Evolutionary conservation across 305 asterid species (phyloP), one percentile per base, ranked within the genome.

Genomic region (Fraxinus xanthoxyloides): DNA sequence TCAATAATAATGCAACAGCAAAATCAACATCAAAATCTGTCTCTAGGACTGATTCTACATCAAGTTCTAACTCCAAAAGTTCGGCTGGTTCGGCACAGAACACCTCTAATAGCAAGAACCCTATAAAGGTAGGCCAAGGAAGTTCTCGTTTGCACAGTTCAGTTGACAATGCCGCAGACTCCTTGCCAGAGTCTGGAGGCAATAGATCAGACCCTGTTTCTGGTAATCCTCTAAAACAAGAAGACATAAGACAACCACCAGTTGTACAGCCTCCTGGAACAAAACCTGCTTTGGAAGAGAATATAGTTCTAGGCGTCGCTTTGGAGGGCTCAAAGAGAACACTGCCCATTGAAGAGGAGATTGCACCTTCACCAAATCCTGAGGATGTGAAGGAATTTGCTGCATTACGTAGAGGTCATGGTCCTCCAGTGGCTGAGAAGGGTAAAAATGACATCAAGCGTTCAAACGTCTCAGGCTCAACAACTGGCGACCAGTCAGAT

Each of bases 271-370:
- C 91, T 28, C 83, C 93, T 28, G 69, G 85, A 4, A 24, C 86
- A 76, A 94, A 93, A 81, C 89, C 95, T 56, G 89, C 92, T 73
- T 72, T 94, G 72, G 98, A 94, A 88, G 99, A 96, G 83, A 96
- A 94, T 65, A 93, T 96, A 73, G 97, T 96, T 76, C 98, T 96
- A 48, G 99, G 99, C 12, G 99, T 96, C 83, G 99, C 98, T 79
- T 88, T 96, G 77, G 98, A 94, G 77, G 99, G 98, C 30, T 94
- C 98, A 7, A 96, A 96, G 89, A 91, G 99, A 87, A 96, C 98
- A 75, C 94, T 96, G 34, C 98, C 98, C 43, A 96, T 96, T 36
- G 99, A 94, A 87, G 99, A 93, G 70, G 94, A 85, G 8, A 79
- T 78, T 54, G 83, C n/a, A 3, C 46, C 89, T 5, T 82, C 86